Evolutionary conservation across 164 flowering plant species (phyloP).

Genomic region (Santalum album): DNA sequence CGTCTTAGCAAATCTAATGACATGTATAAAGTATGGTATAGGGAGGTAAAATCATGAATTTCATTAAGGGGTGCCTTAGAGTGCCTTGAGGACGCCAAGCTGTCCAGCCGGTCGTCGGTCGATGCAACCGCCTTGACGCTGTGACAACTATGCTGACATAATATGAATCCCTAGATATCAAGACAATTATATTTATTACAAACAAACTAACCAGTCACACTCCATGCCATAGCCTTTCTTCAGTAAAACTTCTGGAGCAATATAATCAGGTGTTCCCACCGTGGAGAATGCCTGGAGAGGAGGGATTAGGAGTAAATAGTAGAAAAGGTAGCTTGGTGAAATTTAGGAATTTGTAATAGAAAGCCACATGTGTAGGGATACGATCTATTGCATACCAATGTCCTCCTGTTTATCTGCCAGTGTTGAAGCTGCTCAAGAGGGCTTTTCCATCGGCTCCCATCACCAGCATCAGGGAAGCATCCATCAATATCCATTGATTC

Average conservation of each 20-base stretch:
- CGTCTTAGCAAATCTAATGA: too few species aligned
- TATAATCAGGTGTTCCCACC: slow-evolving; percentile 96
- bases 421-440: slow-evolving; percentile 82
- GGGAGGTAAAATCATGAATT: too few species aligned
- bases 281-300: slow-evolving; percentile 80
- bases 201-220: slow-evolving; percentile 85
- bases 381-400: slow-evolving; percentile 39
- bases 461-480: slow-evolving; percentile 32
- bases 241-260: slow-evolving; percentile 91
- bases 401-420: slow-evolving; percentile 89
- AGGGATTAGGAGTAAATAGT: background rate
- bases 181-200: background rate
- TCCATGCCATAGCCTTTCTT: slow-evolving; percentile 97
- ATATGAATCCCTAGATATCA: background rate
- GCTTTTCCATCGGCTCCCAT: slow-evolving; percentile 70
- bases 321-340: background rate
- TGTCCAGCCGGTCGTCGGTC: too few species aligned
- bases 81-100: too few species aligned
- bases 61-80: too few species aligned
- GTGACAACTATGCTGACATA: too few species aligned
- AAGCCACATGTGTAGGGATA: background rate
- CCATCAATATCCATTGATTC: slow-evolving; percentile 82
- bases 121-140: too few species aligned
- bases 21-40: too few species aligned
- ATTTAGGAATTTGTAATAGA: background rate